Evolutionary conservation across 768 basidiomycete genomes (phyloP).

Genomic region (Podaxis sp.): DNA sequence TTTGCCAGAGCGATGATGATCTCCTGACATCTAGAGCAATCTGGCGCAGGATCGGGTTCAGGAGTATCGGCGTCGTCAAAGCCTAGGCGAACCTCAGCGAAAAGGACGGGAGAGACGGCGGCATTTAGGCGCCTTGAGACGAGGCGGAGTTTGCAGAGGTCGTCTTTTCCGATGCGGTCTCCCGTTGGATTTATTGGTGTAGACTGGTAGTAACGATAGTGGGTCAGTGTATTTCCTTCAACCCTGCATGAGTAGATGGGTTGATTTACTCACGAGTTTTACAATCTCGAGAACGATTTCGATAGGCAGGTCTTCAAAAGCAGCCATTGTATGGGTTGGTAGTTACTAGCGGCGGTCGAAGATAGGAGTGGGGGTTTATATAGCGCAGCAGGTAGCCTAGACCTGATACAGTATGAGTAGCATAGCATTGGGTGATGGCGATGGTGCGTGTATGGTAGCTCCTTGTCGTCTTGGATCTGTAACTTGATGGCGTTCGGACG

Average conservation of each 20-base stretch:
- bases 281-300: constrained; percentile 6
- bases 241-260: background rate
- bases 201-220: background rate
- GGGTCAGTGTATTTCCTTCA: background rate
- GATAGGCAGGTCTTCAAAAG: constrained; percentile 2
- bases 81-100: background rate
- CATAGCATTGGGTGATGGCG: background rate
- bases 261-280: background rate
- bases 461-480: background rate
- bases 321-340: background rate
- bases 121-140: background rate
- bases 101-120: constrained; percentile 1
- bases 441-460: background rate
- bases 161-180: background rate
- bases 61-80: background rate
- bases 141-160: constrained; percentile 4
- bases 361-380: background rate
- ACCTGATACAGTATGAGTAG: background rate
- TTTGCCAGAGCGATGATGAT: constrained; percentile 4
- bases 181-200: background rate
- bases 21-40: constrained; percentile 1
- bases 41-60: background rate
- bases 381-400: background rate
- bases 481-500: background rate
- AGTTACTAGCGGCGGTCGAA: background rate